Conservation (phyloP, 2,329 filamentous ascomycete genomes). For the Aureobasidium melanogenum region DNA sequence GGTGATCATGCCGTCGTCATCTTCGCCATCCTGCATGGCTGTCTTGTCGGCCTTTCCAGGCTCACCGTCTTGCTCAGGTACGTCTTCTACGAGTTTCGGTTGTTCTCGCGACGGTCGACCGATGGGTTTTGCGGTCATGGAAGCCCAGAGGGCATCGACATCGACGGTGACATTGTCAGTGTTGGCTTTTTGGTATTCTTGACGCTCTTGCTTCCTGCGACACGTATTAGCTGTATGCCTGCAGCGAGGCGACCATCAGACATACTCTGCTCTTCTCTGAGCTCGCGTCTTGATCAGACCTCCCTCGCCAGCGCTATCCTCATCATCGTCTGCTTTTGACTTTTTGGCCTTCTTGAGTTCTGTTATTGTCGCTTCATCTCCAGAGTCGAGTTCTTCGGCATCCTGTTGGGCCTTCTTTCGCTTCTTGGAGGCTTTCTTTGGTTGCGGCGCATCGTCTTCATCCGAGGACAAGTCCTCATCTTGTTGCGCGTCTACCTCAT, state of each 20-base stretch:
- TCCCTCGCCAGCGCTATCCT: conserved; percentile 39
- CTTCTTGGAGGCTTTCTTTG: conserved; percentile 26
- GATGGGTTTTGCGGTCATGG: conserved; percentile 35
- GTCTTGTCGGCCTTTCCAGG: conserved; percentile 13
- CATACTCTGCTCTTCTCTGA: conserved; percentile 41
- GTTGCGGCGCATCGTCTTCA: conserved; percentile 22
- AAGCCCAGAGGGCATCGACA: conserved; percentile 46
- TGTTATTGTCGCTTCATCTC: conserved; percentile 48
- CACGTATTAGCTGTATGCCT: not conserved
- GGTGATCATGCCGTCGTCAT: conserved; percentile 39
- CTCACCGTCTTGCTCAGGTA: not conserved
- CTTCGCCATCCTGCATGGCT: conserved; percentile 16
- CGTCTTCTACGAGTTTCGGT: conserved; percentile 10
- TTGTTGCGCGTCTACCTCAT: conserved; percentile 21
- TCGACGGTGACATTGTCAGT: conserved; percentile 44
- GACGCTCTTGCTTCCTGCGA: conserved; percentile 37
- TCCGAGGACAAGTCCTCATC: conserved; percentile 24
- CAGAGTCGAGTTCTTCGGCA: conserved; percentile 42
- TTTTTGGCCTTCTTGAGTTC: conserved; percentile 34
- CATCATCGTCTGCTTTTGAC: conserved; percentile 27
- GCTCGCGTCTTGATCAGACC: conserved; percentile 46
- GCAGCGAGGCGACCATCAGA: not conserved
- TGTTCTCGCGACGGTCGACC: conserved; percentile 18
- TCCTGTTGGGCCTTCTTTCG: conserved; percentile 29
- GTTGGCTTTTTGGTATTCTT: conserved; percentile 35